Base-by-base conservation (phyloP, 1,284 basidiomycete species). In the Puccinia novopanici region DNA sequence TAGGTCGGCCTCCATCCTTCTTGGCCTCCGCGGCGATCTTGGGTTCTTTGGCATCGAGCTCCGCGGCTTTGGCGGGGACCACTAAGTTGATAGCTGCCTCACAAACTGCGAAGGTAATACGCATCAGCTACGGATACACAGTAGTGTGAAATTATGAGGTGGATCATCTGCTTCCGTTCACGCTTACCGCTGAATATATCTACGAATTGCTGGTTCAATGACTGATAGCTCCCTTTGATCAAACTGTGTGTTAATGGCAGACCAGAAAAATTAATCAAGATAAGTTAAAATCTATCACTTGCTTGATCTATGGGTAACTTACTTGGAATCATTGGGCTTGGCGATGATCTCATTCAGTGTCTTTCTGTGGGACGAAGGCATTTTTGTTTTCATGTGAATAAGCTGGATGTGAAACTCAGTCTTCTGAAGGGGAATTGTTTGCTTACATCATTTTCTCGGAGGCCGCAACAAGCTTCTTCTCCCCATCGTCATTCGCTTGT, bases 181-280 rank as follows among this genome's bases (percentile, higher is more conserved):
- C 50, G 55, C 71, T 73, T 55, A 73, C 71, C 71, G 17, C n/a
- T 34, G 50, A 73, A 52, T 37, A 73, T 34, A 13, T 34, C 22
- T 48, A 19, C 27, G 19, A 73, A 73, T 12, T 50, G 13, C 8
- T 55, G 45, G 2, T 19, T 48, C 27, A 73, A 22, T 13, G 45
- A 27, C 15, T 8, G n/a, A 37, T 52, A 73, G 52, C 55, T 73
- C 30, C 34, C n/a, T 10, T 73, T 73, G 30, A 73, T 73, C 34
- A 40, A n/a, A 55, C 71, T 73, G 52, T 9, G 15, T 1, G 8
- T 63, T 30, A 8, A 57, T 5, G 55, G 13, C 2, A 57, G 17
- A 57, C 8, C 24, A 27, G 55, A 57, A 27, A 27, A 57, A 45
- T 45, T 6, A 45, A 15, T 45, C 8, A 45, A 45, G 19, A 17